Evolutionary conservation across 2,329 filamentous ascomycete genomes (phyloP), one percentile per base, ranked within the genome.

Genomic region (Paecilomyces variotii): DNA sequence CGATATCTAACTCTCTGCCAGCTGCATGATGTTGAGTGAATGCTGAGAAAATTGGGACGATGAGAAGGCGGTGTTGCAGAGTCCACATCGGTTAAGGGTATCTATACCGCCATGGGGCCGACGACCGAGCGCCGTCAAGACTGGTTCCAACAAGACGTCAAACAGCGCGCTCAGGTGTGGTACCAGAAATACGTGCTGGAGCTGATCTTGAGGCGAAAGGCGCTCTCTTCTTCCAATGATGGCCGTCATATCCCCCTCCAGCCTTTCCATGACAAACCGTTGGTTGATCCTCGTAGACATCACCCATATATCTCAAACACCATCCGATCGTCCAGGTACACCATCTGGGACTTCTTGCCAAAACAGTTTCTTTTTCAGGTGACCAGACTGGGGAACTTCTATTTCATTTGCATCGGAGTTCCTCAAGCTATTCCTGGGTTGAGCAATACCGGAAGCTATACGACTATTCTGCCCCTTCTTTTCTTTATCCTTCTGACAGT

Each of bases 331-430:
- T 90, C 85, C 67, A 84, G 90, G 30, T 96, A 96, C 70, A 94
- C 87, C 0, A 71, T 89, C 1, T 94, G 85, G 83, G 87, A 90
- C 67, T 96, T 96, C 65, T 62, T 95, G 4, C 91, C 91, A 0
- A 87, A 88, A 62, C 91, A 96, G 72, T 77, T 96, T 5, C 81
- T 91, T 57, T 92, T 89, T 57, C 91, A 96, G 71, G 93, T 94
- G 68, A 91, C 88, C 62, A 93, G 94, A 70, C 79, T 96, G 49
- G 89, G 89, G 62, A 96, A 96, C 76, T 92, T 93, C 67, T 95
- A 95, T 75, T 95, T 96, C 70, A 79, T 96, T 25, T 82, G 90
- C 61, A 86, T 95, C 65, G 88, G 88, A 62, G 86, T 91, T 62
- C 75, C 94, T 56, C 91, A 95, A 70, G 85, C 92, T 81, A 88